Evolutionary conservation across 2,329 filamentous ascomycete genomes (phyloP), one percentile per base, ranked within the genome.

Genomic region (Ilyonectria destructans): DNA sequence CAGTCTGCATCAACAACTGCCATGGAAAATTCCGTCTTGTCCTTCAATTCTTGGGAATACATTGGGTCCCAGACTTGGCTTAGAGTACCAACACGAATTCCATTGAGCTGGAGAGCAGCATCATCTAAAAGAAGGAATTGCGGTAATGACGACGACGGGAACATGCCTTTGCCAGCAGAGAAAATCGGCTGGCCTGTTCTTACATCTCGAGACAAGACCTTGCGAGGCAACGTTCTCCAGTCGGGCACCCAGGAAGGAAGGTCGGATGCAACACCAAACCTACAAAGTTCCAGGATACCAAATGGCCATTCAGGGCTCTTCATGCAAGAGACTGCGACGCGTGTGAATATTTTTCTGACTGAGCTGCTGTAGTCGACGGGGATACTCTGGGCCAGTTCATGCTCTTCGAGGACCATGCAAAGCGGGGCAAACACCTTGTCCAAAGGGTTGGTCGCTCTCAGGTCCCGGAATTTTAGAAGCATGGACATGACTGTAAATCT

Each of bases 391-490:
- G 56, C 29, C 12, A 54, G 49, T 17, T n/a, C n/a, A 21, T 13
- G n/a, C 12, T 58, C 56, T 7, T 58, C 43, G n/a, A 58, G 26
- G 7, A 12, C 43, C 21, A 58, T 33, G 15, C 56, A 58, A 19
- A 58, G 43, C 13, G 56, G 56, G 12, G 56, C 56, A 15, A 46
- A 58, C 15, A 58, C 56, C 40, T 48, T 58, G 43, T 58, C 56
- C 56, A 58, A 26, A 9, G 56, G 43, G 31, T 58, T 26, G 6
- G 56, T 58, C 17, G 56, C 29, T 58, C 37, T 58, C 13, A 49
- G 43, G 29, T 49, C 56, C 7, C 56, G 56, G 8, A 58, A 48
- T 29, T 58, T 58, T 4, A 58, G 19, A n/a, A 58, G 56, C 56
- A 48, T 58, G 17, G 43, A 46, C 23, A 58, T 17, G 13, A 46